Evolutionary conservation across 495 filamentous ascomycete genomes (phyloP).

Genomic region (Penicillium ucsense): DNA sequence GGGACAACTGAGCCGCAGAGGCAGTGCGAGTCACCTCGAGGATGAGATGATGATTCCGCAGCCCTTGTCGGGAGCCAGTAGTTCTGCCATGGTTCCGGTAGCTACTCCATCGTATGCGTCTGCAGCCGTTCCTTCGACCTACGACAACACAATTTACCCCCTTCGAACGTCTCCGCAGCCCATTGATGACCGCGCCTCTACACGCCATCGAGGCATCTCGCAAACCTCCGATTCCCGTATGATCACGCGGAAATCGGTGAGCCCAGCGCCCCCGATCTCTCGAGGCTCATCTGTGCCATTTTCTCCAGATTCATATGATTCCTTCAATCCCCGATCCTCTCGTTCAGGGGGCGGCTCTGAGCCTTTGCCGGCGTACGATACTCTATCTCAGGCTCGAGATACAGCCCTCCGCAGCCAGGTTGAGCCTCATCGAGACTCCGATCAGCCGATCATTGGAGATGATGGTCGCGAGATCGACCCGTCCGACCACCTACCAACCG

Average conservation of each 20-base stretch:
- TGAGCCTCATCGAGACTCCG: conserved; percentile 21
- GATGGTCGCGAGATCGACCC: conserved; percentile 86
- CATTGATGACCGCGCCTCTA: conserved; percentile 15
- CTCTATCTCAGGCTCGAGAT: conserved; percentile 32
- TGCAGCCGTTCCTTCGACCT: conserved; percentile 9
- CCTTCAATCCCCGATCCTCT: conserved; percentile 34
- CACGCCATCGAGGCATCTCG: conserved; percentile 20
- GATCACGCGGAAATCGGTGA: conserved; percentile 61
- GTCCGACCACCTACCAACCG: conserved; percentile 82
- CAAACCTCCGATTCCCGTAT: conserved; percentile 55
- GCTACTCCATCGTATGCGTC: conserved; percentile 11
- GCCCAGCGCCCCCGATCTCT: conserved; percentile 54
- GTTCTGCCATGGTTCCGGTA: conserved; percentile 8
- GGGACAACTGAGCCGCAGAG: conserved; percentile 11
- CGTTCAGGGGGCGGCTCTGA: conserved; percentile 21
- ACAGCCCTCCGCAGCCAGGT: conserved; percentile 25
- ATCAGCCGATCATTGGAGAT: conserved; percentile 61
- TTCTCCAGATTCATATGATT: conserved; percentile 69
- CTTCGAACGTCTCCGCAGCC: conserved; percentile 28
- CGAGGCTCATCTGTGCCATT: conserved; percentile 64
- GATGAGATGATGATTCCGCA: conserved; percentile 21
- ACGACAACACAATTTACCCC: conserved; percentile 24
- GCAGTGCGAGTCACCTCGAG: conserved; percentile 22
- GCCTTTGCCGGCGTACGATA: conserved; percentile 31
- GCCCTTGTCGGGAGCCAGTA: conserved; percentile 7